Evolutionary conservation across 768 basidiomycete genomes (phyloP), one percentile per base, ranked within the genome.

Genomic region (Psilocybe subaeruginosa): DNA sequence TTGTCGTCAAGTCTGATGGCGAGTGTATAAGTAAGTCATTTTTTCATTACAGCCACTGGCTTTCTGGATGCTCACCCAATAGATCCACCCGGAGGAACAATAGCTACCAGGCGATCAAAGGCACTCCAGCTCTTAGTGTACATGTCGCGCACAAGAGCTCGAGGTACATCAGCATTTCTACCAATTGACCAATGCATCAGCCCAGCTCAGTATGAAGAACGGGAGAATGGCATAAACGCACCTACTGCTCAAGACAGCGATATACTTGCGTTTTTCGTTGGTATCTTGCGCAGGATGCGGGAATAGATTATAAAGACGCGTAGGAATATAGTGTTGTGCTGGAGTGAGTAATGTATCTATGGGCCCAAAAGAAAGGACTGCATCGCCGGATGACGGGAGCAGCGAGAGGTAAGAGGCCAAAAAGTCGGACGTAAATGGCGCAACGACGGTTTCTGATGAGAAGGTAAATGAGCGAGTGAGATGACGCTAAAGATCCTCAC

Each of bases 91-190:
- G 92, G 92, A n/a, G 93, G 92, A 0, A 95, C 92, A 62, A 95
- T 92, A 4, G 91, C 90, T 16, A 95, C 90, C 5, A 95, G 82
- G 8, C 93, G 86, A 71, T 94, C 92, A 67, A 95, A 94, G 1
- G 92, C 92, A 70, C 91, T 92, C 93, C 93, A 95, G 64, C 90
- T 92, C 74, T 95, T 95, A 27, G 92, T 93, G 70, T 95, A 95
- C 90, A 93, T 91, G 66, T 94, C 92, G 59, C 92, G 85, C 49
- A 93, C 93, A 17, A 93, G 80, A 0, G 91, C 90, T 53, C 92
- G 85, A 9, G 93, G 90, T 27, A 92, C 88, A 70, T 93, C 92
- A 14, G 91, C 91, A 71, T 94, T 94, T 72, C 92, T 89, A 66
- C 50, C 46, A 41, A 12, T 41, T 43, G 49, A 62, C 37, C 64